Evolutionary conservation across 257 asterid genomes (phyloP), one percentile per base, ranked within the genome.

Genomic region (Solanum microdontum): DNA sequence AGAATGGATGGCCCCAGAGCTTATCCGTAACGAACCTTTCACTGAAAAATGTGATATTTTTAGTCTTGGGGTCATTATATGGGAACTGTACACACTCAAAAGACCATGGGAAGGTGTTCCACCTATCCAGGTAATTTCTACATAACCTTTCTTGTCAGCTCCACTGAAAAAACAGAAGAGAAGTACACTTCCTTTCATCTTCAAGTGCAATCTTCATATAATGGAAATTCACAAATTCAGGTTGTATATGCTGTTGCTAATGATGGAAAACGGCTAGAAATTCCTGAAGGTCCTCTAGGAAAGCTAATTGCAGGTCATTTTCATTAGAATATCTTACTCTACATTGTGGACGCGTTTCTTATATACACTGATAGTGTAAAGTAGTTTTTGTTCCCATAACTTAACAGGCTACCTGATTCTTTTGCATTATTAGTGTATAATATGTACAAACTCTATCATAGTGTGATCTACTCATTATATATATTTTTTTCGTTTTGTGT

Each of bases 1-100:
- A 26, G 98, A 96, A 83, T 96, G 98, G 99, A 96, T 96, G 99
- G 98, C 98, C 28, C 99, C 99, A 6, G 99, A 96, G 87, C 98
- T 96, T 34, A 95, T 96, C 73, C 98, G 96, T 84, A 94, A 95
- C 15, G 98, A 95, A 90, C 97, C 99, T 88, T 96, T 96, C 94
- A 96, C 97, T 0, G 98, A 96, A 87, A 95, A 94, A 87, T 93
- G 99, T 23, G 99, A 96, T 70, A 94, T 96, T 58, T 96, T 96
- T 87, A 95, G 99, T 92, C 91, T 96, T 74, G 99, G 99, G 15
- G 98, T 96, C 86, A 91, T 96, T 69, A 95, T 96, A 87, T 96
- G 99, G 99, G 99, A 96, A 91, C 93, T 96, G 43, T 93, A 94
- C 92, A 95, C 98, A 5, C 97, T 96, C 69, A 93, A 90, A 87